Evolutionary conservation across 768 basidiomycete genomes (phyloP).

Genomic region (Cantharellus cinnabarinus): DNA sequence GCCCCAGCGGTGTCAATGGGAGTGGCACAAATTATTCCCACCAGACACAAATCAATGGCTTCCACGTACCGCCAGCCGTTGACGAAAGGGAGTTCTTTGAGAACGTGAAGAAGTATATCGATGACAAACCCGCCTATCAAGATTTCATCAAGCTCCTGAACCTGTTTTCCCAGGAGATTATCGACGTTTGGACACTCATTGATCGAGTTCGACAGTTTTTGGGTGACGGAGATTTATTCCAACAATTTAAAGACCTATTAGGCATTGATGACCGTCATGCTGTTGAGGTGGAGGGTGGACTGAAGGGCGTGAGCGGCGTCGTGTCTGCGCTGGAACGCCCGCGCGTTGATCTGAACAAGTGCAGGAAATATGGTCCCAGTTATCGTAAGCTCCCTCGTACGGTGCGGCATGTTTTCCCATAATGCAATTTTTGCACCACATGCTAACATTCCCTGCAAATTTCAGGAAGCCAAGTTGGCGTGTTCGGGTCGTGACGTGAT

Average conservation of each 20-base stretch:
- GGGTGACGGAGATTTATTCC: conserved; percentile 52
- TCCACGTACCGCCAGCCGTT: conserved; percentile 2
- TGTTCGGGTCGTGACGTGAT: conserved; percentile 91
- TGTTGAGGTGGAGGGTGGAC: conserved; percentile 9
- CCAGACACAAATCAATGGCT: background rate
- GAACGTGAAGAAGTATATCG: conserved; percentile 38
- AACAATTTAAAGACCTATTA: conserved; percentile 71
- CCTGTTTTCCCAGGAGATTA: conserved; percentile 79
- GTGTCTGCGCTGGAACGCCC: conserved; percentile 58
- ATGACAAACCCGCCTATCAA: conserved; percentile 28
- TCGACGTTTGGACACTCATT: conserved; percentile 66
- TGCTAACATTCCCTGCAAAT: background rate
- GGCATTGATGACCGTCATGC: conserved; percentile 48
- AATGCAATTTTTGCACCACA: background rate
- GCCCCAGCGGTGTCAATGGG: conserved; percentile 8
- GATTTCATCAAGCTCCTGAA: conserved; percentile 88
- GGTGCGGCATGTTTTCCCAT: conserved; percentile 29
- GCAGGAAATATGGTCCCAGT: conserved; percentile 58
- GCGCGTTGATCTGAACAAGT: conserved; percentile 28
- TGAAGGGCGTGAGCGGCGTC: conserved; percentile 27
- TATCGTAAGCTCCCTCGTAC: conserved; percentile 76
- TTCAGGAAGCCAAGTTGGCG: conserved; percentile 66
- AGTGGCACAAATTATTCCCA: background rate
- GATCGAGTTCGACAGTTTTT: conserved; percentile 66
- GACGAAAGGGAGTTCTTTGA: conserved; percentile 91